Evolutionary conservation across 805 yeast species (phyloP), one percentile per base, ranked within the genome.

Genomic region (Brettanomyces anomalus): DNA sequence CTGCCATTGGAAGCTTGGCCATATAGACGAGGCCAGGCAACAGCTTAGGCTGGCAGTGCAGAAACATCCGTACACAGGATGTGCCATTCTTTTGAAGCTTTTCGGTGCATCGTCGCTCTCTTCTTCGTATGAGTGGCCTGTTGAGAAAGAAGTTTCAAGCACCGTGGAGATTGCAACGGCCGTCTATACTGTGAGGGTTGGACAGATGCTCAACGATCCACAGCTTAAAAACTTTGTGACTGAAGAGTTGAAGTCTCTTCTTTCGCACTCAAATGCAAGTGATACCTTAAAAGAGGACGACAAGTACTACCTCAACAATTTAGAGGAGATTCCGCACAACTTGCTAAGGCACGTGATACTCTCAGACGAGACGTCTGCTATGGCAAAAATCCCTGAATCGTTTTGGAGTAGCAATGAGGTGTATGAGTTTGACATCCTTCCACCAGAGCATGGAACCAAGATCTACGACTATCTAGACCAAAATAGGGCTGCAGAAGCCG

Each of bases 371-470:
- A 77, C 76, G 19, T 71, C 76, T 35, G 71, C 81, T 1, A 77
- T 84, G 83, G 85, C 85, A 1, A 73, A 75, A 49, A 67, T 83
- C 19, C 94, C 94, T 1, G 53, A 68, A 20, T 51, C 60, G 2
- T 68, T 81, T 19, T 84, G 87, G 84, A 70, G 72, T 2, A 56
- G 72, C 20, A 69, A 79, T 43, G 81, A 81, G 43, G 69, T 79
- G 14, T 77, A 66, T 53, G 94, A 84, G 50, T 84, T 73, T 54
- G 94, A 84, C 58, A 72, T 81, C 2, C 57, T 84, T 18, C 89
- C 94, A 2, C 93, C 94, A 1, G 38, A 26, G 2, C 15, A 38
- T 18, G 41, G 41, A 2, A 38, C 35, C 18, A 38, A 38, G 35
- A 30, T 38, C 6, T 38, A 38, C 35, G 35, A 38, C 20, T 38